These are phyloP conservation scores for Myochromella boudieri DNA, from an alignment of 768 basidiomycete species.

Conservation along the genomic window DNA sequence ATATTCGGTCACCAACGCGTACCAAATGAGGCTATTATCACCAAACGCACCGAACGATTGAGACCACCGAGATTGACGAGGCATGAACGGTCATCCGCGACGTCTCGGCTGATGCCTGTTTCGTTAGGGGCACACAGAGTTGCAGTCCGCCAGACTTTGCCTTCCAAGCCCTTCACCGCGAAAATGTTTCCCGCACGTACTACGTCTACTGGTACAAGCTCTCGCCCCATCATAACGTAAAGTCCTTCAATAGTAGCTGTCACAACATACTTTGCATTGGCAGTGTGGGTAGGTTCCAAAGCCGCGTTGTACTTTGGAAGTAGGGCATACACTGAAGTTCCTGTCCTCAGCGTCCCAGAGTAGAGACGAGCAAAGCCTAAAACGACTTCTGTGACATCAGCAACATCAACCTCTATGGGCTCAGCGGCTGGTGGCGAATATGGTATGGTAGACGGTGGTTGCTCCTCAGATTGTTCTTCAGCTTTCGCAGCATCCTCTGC, in stretches of 20 bases:
- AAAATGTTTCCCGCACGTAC: constrained; percentile 95
- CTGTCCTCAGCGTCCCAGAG: constrained; percentile 76
- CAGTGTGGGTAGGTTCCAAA: constrained; percentile 61
- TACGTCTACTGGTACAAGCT: constrained; percentile 78
- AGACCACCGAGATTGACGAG: constrained; percentile 83
- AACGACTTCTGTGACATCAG: constrained; percentile 58
- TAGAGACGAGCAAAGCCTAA: constrained; percentile 95
- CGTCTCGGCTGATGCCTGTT: constrained; percentile 35
- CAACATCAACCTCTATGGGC: constrained; percentile 17
- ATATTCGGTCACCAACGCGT: constrained; percentile 10
- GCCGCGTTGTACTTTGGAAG: constrained; percentile 83
- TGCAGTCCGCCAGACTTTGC: constrained; percentile 86
- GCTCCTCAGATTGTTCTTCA: constrained; percentile 11
- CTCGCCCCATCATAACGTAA: constrained; percentile 98
- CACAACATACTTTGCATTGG: constrained; percentile 65
- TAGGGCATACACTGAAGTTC: constrained; percentile 66
- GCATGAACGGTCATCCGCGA: constrained; percentile 40
- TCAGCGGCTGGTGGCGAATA: constrained; percentile 10
- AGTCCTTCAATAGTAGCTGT: constrained; percentile 68
- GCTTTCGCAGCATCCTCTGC: constrained; percentile 14
- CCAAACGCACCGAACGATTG: constrained; percentile 53
- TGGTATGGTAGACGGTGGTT: constrained; percentile 12
- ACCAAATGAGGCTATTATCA: too few species aligned
- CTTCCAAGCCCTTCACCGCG: constrained; percentile 86
- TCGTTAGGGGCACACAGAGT: constrained; percentile 77